Conservation (phyloP, 306 rosid species). For the Inga leiocalycina region DNA sequence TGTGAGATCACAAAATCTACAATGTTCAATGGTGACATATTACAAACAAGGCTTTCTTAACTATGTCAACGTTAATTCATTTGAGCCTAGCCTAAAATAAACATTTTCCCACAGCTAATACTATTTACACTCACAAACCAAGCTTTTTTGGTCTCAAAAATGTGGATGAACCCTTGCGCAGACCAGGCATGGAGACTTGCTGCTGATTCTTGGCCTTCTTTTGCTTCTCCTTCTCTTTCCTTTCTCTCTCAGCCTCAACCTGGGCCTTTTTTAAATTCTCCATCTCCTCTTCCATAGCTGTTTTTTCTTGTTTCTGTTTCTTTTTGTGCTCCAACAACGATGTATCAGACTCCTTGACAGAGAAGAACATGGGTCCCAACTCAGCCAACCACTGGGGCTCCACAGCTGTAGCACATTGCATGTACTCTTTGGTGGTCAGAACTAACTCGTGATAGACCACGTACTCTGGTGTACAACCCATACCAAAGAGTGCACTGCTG, state of each 20-base stretch:
- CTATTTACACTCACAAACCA: slow-evolving; percentile 59
- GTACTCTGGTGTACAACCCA: slow-evolving; percentile 96
- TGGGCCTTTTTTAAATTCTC: slow-evolving; percentile 83
- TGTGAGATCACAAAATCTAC: background rate
- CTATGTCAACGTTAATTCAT: background rate
- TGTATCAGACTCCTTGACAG: slow-evolving; percentile 95
- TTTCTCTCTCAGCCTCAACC: slow-evolving; percentile 64
- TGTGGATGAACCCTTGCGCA: slow-evolving; percentile 76
- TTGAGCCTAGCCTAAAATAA: background rate
- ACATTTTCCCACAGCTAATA: slow-evolving; percentile 14
- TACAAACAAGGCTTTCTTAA: slow-evolving; percentile 3
- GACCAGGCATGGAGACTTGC: slow-evolving; percentile 74
- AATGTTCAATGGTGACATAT: background rate
- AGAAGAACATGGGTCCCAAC: slow-evolving; percentile 96
- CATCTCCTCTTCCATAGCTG: slow-evolving; percentile 99
- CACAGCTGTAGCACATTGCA: slow-evolving; percentile 97
- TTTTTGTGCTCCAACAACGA: slow-evolving; percentile 88
- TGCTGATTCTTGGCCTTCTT: slow-evolving; percentile 75
- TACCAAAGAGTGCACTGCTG: slow-evolving; percentile 94
- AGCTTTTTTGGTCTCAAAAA: slow-evolving; percentile 81
- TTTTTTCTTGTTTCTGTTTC: slow-evolving; percentile 86
- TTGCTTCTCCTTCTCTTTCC: slow-evolving; percentile 60
- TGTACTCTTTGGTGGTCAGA: slow-evolving; percentile 86
- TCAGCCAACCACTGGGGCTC: slow-evolving; percentile 99
- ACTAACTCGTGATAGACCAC: slow-evolving; percentile 90